Evolutionary conservation across 2,329 filamentous ascomycete species (phyloP).

Genomic region (Aspergillus uvarum): DNA sequence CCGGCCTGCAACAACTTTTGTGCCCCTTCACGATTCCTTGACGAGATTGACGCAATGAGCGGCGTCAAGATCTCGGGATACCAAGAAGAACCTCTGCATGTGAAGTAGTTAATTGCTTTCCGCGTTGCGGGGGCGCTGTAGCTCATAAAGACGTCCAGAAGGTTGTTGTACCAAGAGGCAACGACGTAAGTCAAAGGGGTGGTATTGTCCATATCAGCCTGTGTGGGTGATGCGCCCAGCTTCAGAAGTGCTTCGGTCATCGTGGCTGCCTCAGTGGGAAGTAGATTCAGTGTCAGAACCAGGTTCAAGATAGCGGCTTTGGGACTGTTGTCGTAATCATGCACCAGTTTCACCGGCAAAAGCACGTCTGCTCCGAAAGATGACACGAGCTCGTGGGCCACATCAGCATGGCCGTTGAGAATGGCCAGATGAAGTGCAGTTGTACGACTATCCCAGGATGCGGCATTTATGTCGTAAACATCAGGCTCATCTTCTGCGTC

Average conservation of each 20-base stretch:
- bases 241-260: slow-evolving; percentile 67
- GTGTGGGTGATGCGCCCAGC: slow-evolving; percentile 70
- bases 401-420: slow-evolving; percentile 66
- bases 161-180: slow-evolving; percentile 47
- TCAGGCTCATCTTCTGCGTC: slow-evolving; percentile 69
- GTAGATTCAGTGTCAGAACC: slow-evolving; percentile 65
- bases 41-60: slow-evolving; percentile 59
- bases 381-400: slow-evolving; percentile 67
- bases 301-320: slow-evolving; percentile 67
- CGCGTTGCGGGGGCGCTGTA: slow-evolving; percentile 62
- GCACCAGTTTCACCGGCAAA: slow-evolving; percentile 67
- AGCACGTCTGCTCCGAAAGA: slow-evolving; percentile 75
- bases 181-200: slow-evolving; percentile 69
- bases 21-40: slow-evolving; percentile 54
- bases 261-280: slow-evolving; percentile 60
- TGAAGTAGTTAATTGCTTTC: slow-evolving; percentile 66
- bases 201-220: slow-evolving; percentile 64
- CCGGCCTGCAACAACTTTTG: slow-evolving; percentile 64
- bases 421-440: slow-evolving; percentile 80
- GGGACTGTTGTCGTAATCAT: slow-evolving; percentile 45
- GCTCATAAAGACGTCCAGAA: slow-evolving; percentile 47
- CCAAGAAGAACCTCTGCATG: slow-evolving; percentile 41
- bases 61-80: slow-evolving; percentile 46
- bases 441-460: slow-evolving; percentile 76
- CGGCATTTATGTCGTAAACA: slow-evolving; percentile 72